Base-by-base conservation (phyloP, 441 rosid species). In the Metrosideros polymorpha region DNA sequence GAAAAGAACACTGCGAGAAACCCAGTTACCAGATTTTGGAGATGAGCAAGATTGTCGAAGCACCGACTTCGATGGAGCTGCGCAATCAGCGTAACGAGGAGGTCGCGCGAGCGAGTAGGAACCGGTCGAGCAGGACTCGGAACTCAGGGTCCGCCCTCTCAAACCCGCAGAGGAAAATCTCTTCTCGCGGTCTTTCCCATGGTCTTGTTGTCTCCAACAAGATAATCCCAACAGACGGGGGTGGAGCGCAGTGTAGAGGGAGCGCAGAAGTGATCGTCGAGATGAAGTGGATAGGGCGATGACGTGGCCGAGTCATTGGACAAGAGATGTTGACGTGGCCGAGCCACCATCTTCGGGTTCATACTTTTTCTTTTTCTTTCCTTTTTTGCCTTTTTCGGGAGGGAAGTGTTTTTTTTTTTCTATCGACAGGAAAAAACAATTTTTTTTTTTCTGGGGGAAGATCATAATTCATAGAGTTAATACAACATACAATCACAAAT, bases 281-380 rank as follows among this genome's bases (percentile, higher is more conserved):
- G 57, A 54, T 24, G 57, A 24, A 54, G 57, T 9, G 57, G 57
- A 27, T 5, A 5, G 30, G 30, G 30, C 7, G 29, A 12, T 56
- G 30, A 56, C 30, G 61, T 56, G 12, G 61, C 30, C 61, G 30
- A 56, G 30, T 10, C 30, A 56, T 56, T 56, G 61, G 61, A 56
- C 30, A 56, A 27, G 15, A 56, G 30, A 56, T 25, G 30, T 4
- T 56, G 61, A 10, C 30, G 61, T 56, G 61, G 61, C 15, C 76
- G 30, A 12, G 61, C 12, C 30, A 32, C 76, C 43, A 9, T 19
- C 77, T 63, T 18, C 3, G 6, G 22, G 35, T n/a, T 12, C 6
- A 2, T 56, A 9, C 8, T 3, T 6, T 12, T 12, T 5, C 0
- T 18, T 1, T 12, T 27, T n/a, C 25, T 5, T 5, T 0, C 15